phyloP scores from a whole-genome alignment of 331 rosid genomes.

The Cydonia oblonga region DNA sequence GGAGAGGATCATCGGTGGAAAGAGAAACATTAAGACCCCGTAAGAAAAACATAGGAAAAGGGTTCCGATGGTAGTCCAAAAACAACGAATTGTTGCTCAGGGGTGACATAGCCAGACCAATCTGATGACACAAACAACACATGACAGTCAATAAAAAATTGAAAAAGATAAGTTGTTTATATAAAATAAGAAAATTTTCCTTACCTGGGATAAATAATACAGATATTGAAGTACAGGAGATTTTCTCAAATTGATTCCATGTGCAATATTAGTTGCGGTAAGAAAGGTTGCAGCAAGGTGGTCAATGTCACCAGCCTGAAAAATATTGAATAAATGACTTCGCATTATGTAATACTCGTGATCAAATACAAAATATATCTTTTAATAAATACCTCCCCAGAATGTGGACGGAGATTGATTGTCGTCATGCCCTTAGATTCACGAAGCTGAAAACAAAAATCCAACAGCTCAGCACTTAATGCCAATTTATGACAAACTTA shows the following conservation, averaged over 20 bases:
- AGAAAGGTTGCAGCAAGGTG: constrained; percentile 98
- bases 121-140: constrained; percentile 28
- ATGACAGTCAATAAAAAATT: constrained; percentile 10
- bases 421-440: constrained; percentile 95
- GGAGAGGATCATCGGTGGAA: constrained; percentile 98
- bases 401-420: constrained; percentile 94
- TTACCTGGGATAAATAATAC: constrained; percentile 89
- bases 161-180: background rate
- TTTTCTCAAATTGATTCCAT: constrained; percentile 94
- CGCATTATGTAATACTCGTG: background rate
- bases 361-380: constrained; percentile 6
- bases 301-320: constrained; percentile 98
- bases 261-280: constrained; percentile 75
- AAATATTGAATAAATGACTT: constrained; percentile 17
- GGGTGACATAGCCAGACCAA: constrained; percentile 99
- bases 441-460: constrained; percentile 68
- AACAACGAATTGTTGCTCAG: constrained; percentile 93
- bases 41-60: constrained; percentile 76
- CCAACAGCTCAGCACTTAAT: constrained; percentile 8
- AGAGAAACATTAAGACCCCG: constrained; percentile 95
- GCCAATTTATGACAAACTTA: constrained; percentile 1
- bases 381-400: constrained; percentile 73
- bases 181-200: background rate
- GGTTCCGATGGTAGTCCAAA: constrained; percentile 94
- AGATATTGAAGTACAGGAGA: constrained; percentile 92